These are phyloP conservation scores for Aspergillus sp. DNA, from an alignment of 2,329 filamentous ascomycete species.

Conservation along the genomic window DNA sequence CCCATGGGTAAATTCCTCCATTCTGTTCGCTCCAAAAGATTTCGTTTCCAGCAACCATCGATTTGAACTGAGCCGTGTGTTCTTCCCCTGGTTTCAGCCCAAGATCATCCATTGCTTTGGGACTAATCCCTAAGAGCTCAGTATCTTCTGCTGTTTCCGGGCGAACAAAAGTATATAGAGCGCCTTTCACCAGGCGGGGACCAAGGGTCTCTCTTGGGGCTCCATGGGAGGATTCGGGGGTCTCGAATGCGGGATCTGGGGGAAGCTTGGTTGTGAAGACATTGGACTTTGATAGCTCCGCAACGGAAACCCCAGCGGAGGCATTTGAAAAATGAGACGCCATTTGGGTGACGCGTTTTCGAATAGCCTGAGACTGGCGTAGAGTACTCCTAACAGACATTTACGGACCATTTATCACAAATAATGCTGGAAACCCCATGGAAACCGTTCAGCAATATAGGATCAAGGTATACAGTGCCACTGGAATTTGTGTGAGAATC, in stretches of 20 bases:
- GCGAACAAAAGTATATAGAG: conserved; percentile 85
- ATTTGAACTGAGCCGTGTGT: conserved; percentile 66
- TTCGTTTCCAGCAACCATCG: conserved; percentile 75
- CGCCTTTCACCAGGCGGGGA: conserved; percentile 78
- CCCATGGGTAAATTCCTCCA: conserved; percentile 92
- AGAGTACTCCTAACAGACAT: conserved; percentile 20
- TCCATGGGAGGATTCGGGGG: conserved; percentile 73
- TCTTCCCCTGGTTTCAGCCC: conserved; percentile 67
- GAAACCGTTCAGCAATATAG: too few species aligned
- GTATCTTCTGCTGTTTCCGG: conserved; percentile 68
- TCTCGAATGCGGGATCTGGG: conserved; percentile 71
- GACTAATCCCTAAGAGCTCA: conserved; percentile 77
- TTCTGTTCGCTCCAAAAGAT: conserved; percentile 69
- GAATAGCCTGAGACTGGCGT: conserved; percentile 10
- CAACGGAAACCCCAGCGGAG: conserved; percentile 30
- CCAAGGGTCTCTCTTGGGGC: conserved; percentile 71
- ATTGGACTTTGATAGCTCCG: conserved; percentile 59
- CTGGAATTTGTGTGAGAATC: too few species aligned
- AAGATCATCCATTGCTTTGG: conserved; percentile 73
- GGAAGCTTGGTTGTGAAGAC: conserved; percentile 65
- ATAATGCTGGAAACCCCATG: too few species aligned
- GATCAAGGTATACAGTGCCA: too few species aligned
- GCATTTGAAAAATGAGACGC: conserved; percentile 35
- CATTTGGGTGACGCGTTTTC: conserved; percentile 41
- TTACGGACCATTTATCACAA: conserved; percentile 5